Evolutionary conservation across 139 green algal genomes (phyloP).

Genomic region (Eudorina sp.): DNA sequence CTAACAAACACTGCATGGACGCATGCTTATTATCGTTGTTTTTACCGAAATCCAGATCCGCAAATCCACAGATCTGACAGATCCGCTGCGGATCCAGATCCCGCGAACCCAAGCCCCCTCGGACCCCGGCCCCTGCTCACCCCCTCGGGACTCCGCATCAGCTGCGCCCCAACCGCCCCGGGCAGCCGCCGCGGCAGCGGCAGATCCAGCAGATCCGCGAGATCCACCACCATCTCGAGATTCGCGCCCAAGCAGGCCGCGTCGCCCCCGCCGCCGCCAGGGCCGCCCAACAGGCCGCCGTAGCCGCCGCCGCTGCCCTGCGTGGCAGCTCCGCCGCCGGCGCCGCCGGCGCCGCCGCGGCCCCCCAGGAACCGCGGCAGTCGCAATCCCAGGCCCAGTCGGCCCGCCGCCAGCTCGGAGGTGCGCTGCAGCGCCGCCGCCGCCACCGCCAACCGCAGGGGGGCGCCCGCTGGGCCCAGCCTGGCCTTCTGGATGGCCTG

Average conservation of each 20-base stretch:
- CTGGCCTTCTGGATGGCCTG: constrained; percentile 2
- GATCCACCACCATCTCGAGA: background rate
- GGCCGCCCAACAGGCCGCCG: background rate
- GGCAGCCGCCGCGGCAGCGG: background rate
- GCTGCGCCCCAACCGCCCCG: background rate
- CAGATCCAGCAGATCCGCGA: constrained; percentile 11
- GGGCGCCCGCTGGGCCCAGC: background rate
- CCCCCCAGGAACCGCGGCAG: background rate
- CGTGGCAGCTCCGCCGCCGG: background rate
- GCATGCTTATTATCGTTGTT: no score
- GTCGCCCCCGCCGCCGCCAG: background rate
- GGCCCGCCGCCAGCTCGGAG: constrained; percentile 6
- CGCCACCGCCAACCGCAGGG: background rate
- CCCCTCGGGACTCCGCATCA: constrained; percentile 19
- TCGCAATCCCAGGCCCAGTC: background rate
- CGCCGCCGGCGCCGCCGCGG: background rate
- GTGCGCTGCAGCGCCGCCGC: constrained; percentile 2
- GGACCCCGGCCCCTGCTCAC: no score
- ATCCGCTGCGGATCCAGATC: no score
- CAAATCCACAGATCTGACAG: no score
- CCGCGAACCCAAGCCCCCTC: no score
- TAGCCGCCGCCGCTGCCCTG: no score
- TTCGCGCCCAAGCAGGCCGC: background rate
- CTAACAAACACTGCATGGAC: no score
- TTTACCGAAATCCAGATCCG: no score